These are phyloP conservation scores for Polyplosphaeria fusca DNA, from an alignment of 495 filamentous ascomycete genomes.

Conservation along the genomic window DNA sequence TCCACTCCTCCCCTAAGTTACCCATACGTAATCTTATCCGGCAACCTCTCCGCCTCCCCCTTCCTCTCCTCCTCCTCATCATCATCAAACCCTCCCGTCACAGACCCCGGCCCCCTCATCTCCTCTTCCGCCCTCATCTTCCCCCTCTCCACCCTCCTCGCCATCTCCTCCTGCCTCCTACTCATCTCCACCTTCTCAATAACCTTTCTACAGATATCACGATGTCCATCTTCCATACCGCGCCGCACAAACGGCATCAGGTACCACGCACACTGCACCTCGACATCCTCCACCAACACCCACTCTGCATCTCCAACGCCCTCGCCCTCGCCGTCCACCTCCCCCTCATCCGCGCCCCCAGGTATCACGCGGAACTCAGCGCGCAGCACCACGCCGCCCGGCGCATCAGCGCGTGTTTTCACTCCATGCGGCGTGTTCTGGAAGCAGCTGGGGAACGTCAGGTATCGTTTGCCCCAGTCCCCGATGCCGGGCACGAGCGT, in stretches of 20 bases:
- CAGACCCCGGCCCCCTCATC: not conserved
- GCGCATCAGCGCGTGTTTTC: slow-evolving; percentile 24
- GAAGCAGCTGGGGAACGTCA: slow-evolving; percentile 24
- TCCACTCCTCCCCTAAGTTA: not conserved
- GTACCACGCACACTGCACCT: slow-evolving; percentile 26
- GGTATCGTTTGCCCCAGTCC: slow-evolving; percentile 25
- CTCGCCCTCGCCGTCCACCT: slow-evolving; percentile 29
- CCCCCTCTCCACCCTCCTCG: slow-evolving; percentile 9
- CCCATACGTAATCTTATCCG: slow-evolving; percentile 13
- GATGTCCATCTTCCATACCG: slow-evolving; percentile 24
- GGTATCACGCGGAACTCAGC: slow-evolving; percentile 25
- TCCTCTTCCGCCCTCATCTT: slow-evolving; percentile 1
- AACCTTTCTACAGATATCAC: slow-evolving; percentile 26
- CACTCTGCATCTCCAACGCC: slow-evolving; percentile 23
- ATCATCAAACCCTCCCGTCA: not conserved
- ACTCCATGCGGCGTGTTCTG: slow-evolving; percentile 24
- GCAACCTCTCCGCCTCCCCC: not conserved
- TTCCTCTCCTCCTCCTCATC: not conserved
- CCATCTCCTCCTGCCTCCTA: slow-evolving; percentile 19
- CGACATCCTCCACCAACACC: slow-evolving; percentile 32
- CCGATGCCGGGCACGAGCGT: slow-evolving; percentile 25
- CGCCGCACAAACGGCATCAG: slow-evolving; percentile 32
- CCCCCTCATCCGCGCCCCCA: slow-evolving; percentile 8
- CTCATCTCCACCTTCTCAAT: slow-evolving; percentile 26
- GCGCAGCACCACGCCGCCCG: slow-evolving; percentile 13